Base-by-base conservation (phyloP, 768 basidiomycete genomes). In the Arthromyces matolae region DNA sequence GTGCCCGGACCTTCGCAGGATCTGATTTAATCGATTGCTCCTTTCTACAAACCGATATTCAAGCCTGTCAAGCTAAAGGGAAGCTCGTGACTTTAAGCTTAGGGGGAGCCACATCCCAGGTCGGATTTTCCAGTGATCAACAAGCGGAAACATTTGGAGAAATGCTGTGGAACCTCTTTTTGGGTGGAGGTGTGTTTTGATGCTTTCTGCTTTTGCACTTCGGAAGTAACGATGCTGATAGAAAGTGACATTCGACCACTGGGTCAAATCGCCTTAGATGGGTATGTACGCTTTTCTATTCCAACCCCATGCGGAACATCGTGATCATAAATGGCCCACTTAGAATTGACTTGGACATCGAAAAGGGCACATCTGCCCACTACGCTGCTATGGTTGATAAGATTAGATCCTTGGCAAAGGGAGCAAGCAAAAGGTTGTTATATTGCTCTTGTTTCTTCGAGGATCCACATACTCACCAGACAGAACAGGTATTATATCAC, bases 291-390 rank as follows among this genome's bases (percentile, higher is more conserved):
- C 50, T 34, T 39, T 24, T 36, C 28, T 23, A 18, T 8, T n/a
- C 19, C 25, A 40, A n/a, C n/a, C n/a, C n/a, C n/a, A n/a, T n/a
- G n/a, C n/a, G 28, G 16, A 20, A 40, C 19, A 10, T 34, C 24
- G 19, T 37, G 18, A 24, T 14, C 13, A 38, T 32, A 5, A 18
- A 34, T 31, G 2, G 13, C 16, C 3, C 34, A 18, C 29, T n/a
- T 41, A 79, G 76, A 18, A 64, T 86, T 49, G 86, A 89, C 63
- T 62, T 89, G 38, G 86, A 87, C 58, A 84, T 89, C 47, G 86
- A 88, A 62, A 75, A 77, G 22, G 85, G 85, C 9, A 67, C 69
- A 4, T 60, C 69, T 9, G 68, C 73, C 3, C 67, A 73, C 45
- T 83, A 79, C 54, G 70, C 69, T 18, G 72, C 76, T 0, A 79